Base-by-base conservation (phyloP, 371 early-diverging fungal species). In the Mortierella polycephala region DNA sequence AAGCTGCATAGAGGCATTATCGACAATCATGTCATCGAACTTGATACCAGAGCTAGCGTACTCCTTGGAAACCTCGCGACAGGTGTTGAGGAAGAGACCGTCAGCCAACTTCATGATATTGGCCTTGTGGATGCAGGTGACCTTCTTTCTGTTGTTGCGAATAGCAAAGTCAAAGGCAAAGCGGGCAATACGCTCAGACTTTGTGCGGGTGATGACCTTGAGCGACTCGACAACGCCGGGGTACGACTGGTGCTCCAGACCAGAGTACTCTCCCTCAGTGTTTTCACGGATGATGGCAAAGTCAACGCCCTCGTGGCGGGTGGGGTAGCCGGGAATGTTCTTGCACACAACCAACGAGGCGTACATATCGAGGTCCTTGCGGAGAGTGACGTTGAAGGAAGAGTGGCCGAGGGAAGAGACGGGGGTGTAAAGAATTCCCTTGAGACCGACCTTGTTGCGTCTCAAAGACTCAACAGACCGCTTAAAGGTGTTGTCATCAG, bases 31-130 rank as follows among this genome's bases (percentile, higher is more conserved):
- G 85, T 97, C 97, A 68, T 95, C 90, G 83, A 95, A 92, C 86
- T 91, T 82, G 83, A 98, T 95, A 51, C 95, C 96, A 53, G 89
- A 88, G 81, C 87, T 83, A 68, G 91, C 88, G 85, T 98, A 98
- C 83, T 93, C 93, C 85, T 97, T 91, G 74, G 96, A 93, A 52
- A 98, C 92, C 30, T 96, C 94, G 55, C 96, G 94, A 87, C 96
- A 97, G 39, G 94, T 93, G 67, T 94, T 92, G 66, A 98, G 88
- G 89, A 98, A 98, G 62, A 98, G 92, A 71, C 99, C 99, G 84
- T 98, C 99, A 47, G 93, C 96, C 64, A 96, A 89, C 88, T 98
- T 98, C 99, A 98, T 98, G 85, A 98, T 98, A 89, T 98, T 98
- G 84, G 99, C 99, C 89, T 98, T 98, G 92, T 98, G 99, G 68